A percentile compares a stretch with the other conserved stretches of the same genome.
Evolutionary conservation across 306 rosid genomes (phyloP).

Genomic region (Glycine soja): DNA sequence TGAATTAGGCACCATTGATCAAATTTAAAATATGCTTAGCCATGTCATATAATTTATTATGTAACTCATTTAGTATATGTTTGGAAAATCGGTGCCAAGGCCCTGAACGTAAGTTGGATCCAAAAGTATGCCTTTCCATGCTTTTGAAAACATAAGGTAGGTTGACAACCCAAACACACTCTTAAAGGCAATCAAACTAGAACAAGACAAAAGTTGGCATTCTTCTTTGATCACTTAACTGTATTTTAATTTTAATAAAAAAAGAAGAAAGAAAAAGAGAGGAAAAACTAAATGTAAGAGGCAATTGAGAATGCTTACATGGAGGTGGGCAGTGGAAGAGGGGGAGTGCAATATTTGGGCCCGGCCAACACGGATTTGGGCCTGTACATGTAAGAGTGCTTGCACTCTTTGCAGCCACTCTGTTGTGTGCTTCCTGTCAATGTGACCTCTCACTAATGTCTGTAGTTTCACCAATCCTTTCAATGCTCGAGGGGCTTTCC

Average conservation of each 20-base stretch:
- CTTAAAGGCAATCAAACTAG: too few relatives aligned
- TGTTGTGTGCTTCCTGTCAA: conserved; percentile 72
- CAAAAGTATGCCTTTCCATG: too few relatives aligned
- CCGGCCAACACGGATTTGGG: conserved; percentile 57
- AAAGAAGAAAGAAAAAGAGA: neutral
- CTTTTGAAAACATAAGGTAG: too few relatives aligned
- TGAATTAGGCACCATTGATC: too few relatives aligned
- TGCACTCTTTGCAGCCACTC: conserved; percentile 73
- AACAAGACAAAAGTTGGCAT: neutral
- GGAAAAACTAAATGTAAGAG: too few relatives aligned
- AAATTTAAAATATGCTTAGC: neutral
- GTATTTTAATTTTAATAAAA: neutral
- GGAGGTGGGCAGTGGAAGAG: conserved; percentile 50
- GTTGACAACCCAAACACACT: too few relatives aligned
- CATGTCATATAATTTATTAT: neutral
- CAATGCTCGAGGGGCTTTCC: conserved; percentile 82
- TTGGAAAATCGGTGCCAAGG: too few relatives aligned
- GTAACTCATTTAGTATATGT: too few relatives aligned
- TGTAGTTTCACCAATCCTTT: conserved; percentile 89
- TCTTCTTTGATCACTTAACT: neutral
- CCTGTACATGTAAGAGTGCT: conserved; percentile 61
- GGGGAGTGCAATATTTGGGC: conserved; percentile 28
- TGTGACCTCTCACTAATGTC: conserved; percentile 84
- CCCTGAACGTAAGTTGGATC: too few relatives aligned
- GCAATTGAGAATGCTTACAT: conserved; percentile 56